These are phyloP conservation scores for Elongisporangium prolatum DNA, from an alignment of 352 stramenopile species.

Conservation along the genomic window DNA sequence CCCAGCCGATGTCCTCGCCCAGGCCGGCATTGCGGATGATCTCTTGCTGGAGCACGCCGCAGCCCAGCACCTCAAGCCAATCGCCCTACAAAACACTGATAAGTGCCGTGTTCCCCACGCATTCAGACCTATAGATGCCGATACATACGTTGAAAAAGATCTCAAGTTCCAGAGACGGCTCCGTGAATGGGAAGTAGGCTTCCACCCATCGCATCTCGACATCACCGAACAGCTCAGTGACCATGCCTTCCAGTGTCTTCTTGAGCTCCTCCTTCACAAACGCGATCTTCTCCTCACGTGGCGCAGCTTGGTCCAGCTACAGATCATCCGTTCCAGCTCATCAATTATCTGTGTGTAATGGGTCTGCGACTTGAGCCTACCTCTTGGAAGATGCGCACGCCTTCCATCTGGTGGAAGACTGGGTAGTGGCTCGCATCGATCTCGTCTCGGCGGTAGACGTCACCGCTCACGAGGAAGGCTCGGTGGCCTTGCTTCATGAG, in stretches of 20 bases:
- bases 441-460: constrained; percentile 98
- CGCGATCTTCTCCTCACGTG: constrained; percentile 66
- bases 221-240: constrained; percentile 86
- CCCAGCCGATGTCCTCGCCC: constrained; percentile 92
- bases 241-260: constrained; percentile 92
- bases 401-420: constrained; percentile 99
- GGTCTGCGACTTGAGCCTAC: constrained; percentile 18
- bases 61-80: constrained; percentile 99
- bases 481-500: constrained; percentile 86
- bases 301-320: constrained; percentile 38
- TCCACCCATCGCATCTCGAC: constrained; percentile 98
- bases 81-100: constrained; percentile 52
- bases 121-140: background rate
- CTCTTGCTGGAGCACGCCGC: constrained; percentile 94
- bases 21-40: constrained; percentile 89
- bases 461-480: constrained; percentile 91
- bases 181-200: constrained; percentile 99
- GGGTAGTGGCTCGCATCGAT: constrained; percentile 99
- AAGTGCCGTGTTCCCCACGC: background rate
- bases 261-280: constrained; percentile 94
- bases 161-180: constrained; percentile 98
- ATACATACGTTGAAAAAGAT: constrained; percentile 92
- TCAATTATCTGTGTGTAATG: too few species aligned
- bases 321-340: background rate
- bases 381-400: constrained; percentile 93